Percentiles rank a stretch among this genome's conserved stretches.
These are phyloP conservation scores for Panicum virgatum DNA, from an alignment of 202 grass and related monocot genomes.

Conservation along the genomic window DNA sequence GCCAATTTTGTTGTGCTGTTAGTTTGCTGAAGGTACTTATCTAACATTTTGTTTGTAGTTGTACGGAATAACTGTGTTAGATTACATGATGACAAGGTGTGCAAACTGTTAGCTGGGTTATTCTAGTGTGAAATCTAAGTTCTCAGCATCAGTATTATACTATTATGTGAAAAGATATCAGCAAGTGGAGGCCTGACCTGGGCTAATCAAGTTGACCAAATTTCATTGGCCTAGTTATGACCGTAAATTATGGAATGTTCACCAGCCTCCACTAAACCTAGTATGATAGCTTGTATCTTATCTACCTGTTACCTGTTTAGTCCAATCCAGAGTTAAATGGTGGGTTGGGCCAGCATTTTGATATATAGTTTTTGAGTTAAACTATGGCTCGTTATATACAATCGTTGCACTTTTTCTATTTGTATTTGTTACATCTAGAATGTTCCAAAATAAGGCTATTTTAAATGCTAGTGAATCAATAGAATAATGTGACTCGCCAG, in stretches of 20 bases:
- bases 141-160: slow-evolving; percentile 7
- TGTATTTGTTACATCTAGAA: slow-evolving; percentile 17
- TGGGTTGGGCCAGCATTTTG: background rate
- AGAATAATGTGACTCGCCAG: background rate
- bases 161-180: background rate
- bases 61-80: background rate
- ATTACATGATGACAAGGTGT: background rate
- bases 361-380: slow-evolving; percentile 12
- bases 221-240: background rate
- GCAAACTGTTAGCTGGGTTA: background rate
- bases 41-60: background rate
- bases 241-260: background rate
- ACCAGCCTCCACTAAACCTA: slow-evolving; percentile 2
- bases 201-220: background rate
- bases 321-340: background rate
- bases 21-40: slow-evolving; percentile 1
- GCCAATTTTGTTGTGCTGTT: background rate
- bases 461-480: slow-evolving; percentile 2
- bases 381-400: background rate
- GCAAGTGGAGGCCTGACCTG: background rate
- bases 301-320: background rate
- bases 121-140: background rate
- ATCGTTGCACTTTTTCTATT: background rate
- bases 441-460: slow-evolving; percentile 14
- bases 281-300: background rate